Evolutionary conservation across 2,329 filamentous ascomycete species (phyloP).

Genomic region (Pyrenochaeta sp.): DNA sequence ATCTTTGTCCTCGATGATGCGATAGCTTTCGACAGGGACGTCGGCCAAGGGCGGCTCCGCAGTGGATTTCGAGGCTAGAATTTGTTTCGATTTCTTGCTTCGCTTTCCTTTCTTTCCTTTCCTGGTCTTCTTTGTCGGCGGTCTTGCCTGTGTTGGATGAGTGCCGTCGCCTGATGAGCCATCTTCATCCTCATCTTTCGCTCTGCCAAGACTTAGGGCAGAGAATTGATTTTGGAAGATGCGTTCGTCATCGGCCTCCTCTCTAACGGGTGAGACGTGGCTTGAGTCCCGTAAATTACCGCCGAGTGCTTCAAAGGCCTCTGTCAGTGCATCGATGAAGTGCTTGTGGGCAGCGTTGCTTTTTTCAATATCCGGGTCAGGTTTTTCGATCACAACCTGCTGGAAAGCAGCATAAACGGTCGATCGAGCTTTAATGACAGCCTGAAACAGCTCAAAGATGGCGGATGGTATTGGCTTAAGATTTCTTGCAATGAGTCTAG

Average conservation of each 20-base stretch:
- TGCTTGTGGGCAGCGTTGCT: conserved; percentile 54
- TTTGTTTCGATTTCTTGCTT: conserved; percentile 35
- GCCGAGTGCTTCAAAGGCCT: conserved; percentile 50
- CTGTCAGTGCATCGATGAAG: conserved; percentile 55
- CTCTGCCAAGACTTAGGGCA: conserved; percentile 14
- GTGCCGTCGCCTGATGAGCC: conserved; percentile 13
- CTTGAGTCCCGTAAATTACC: conserved; percentile 35
- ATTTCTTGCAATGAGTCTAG: conserved; percentile 53
- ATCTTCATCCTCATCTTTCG: conserved; percentile 9
- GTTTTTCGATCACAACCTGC: conserved; percentile 39
- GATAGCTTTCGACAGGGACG: conserved; percentile 57
- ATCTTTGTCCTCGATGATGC: conserved; percentile 53
- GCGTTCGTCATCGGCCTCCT: conserved; percentile 16
- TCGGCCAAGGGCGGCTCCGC: conserved; percentile 39
- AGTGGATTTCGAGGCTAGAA: conserved; percentile 22
- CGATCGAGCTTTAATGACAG: conserved; percentile 49
- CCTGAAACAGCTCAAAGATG: conserved; percentile 50
- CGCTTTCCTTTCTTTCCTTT: conserved; percentile 42
- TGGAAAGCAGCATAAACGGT: conserved; percentile 42
- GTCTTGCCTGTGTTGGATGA: conserved; percentile 22
- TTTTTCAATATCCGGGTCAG: conserved; percentile 49
- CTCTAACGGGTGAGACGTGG: conserved; percentile 13
- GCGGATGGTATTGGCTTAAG: conserved; percentile 41
- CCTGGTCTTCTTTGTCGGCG: conserved; percentile 23
- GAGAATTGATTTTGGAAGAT: conserved; percentile 23